These are phyloP conservation scores for Naganishia antarctica DNA, from an alignment of 768 basidiomycete genomes.

Conservation along the genomic window DNA sequence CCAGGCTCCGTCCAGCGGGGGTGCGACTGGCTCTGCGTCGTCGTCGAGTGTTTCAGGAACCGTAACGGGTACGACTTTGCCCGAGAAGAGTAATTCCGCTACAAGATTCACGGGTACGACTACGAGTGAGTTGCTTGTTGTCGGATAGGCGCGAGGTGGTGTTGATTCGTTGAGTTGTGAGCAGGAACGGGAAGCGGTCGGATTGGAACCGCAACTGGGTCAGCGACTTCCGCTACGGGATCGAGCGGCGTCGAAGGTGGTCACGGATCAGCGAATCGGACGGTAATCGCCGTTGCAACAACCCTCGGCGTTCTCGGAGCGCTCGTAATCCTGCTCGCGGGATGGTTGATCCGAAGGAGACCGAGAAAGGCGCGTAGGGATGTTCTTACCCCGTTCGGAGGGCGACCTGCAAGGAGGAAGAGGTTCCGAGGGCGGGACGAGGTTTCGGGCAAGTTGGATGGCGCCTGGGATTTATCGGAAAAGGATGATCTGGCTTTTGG, in stretches of 20 bases:
- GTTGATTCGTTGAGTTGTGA: not conserved
- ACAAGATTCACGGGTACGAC: too few relatives aligned
- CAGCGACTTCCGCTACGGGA: too few relatives aligned
- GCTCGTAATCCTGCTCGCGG: slow-evolving; percentile 46
- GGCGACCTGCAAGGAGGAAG: not conserved
- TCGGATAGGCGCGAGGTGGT: too few relatives aligned
- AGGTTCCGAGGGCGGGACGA: not conserved
- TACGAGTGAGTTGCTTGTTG: too few relatives aligned
- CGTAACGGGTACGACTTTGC: too few relatives aligned
- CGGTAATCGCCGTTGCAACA: slow-evolving; percentile 59
- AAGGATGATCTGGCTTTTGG: slow-evolving; percentile 5
- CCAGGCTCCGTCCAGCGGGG: not conserved
- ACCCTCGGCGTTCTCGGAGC: slow-evolving; percentile 61
- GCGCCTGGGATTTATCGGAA: slow-evolving; percentile 22
- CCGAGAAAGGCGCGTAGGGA: not conserved
- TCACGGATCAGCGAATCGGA: not conserved
- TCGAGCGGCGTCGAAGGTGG: not conserved
- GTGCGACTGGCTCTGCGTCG: not conserved
- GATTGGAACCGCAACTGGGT: not conserved
- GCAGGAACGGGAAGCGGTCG: not conserved
- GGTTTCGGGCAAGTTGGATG: not conserved
- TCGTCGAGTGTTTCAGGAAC: too few relatives aligned
- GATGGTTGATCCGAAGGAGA: not conserved
- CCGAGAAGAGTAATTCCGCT: too few relatives aligned
- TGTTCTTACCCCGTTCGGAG: slow-evolving; percentile 11